These are phyloP conservation scores for Yarrowia hollandica DNA, from an alignment of 805 yeast genomes.

Conservation along the genomic window DNA sequence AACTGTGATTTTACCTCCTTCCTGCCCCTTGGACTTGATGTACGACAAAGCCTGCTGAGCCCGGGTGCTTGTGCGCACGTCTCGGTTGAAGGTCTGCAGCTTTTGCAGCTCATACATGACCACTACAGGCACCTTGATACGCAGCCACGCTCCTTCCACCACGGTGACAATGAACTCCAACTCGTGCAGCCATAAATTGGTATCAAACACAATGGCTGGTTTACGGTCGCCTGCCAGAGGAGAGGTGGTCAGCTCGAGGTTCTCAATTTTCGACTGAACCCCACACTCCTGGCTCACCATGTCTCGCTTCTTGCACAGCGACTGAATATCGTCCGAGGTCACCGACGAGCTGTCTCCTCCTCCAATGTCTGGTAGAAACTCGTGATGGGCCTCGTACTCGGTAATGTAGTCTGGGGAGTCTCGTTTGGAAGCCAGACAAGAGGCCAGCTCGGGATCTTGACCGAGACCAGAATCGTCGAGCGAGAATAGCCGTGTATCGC, in stretches of 20 bases:
- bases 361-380: conserved; percentile 20
- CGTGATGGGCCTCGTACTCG: conserved; percentile 9
- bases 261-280: conserved; percentile 21
- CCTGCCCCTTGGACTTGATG: not conserved
- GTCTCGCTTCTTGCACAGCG: conserved; percentile 17
- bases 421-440: not conserved
- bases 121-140: conserved; percentile 14
- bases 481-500: not conserved
- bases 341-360: conserved; percentile 2
- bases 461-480: not conserved
- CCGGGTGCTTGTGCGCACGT: conserved; percentile 2
- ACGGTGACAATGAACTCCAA: not conserved
- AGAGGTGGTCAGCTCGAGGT: conserved; percentile 2
- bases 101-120: conserved; percentile 17
- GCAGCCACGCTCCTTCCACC: conserved; percentile 6
- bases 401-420: conserved; percentile 2
- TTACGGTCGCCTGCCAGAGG: conserved; percentile 18
- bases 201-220: conserved; percentile 10
- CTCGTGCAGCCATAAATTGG: conserved; percentile 11
- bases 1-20: not conserved
- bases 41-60: conserved; percentile 5
- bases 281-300: conserved; percentile 21
- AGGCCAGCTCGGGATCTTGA: conserved; percentile 2
- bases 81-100: conserved; percentile 26
- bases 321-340: not conserved